Conservation (phyloP, 2,329 filamentous ascomycete species). For the Nothophaeocryptopus gaeumannii region DNA sequence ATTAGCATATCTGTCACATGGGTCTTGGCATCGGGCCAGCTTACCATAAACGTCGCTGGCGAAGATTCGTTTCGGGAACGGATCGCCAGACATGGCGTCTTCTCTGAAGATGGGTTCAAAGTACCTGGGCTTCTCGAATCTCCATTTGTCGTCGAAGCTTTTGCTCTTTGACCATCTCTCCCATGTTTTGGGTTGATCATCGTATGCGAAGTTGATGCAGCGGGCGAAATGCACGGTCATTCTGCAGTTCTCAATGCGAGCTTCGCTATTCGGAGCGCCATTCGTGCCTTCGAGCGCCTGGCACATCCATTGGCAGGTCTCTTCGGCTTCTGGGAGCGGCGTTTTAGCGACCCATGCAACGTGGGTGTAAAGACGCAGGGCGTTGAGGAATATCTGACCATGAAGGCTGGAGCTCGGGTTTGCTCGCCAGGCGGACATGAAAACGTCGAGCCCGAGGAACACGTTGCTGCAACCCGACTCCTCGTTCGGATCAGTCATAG, state of each 20-base stretch:
- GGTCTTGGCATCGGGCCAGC: neutral
- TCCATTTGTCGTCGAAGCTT: constrained; percentile 1
- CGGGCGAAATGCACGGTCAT: constrained; percentile 5
- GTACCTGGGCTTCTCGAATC: constrained; percentile 6
- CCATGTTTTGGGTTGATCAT: constrained; percentile 5
- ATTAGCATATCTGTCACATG: neutral
- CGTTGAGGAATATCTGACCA: constrained; percentile 14
- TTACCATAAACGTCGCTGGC: constrained; percentile 12
- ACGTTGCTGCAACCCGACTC: neutral
- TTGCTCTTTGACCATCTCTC: constrained; percentile 8
- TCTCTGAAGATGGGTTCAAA: constrained; percentile 1
- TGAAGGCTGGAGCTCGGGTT: constrained; percentile 13
- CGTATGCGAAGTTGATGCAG: constrained; percentile 8
- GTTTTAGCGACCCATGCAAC: constrained; percentile 8
- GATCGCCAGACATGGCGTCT: constrained; percentile 3
- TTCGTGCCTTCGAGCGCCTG: neutral
- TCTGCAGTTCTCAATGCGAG: constrained; percentile 8
- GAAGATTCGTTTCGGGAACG: constrained; percentile 12
- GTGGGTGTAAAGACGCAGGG: constrained; percentile 13
- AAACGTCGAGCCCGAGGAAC: constrained; percentile 16
- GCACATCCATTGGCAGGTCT: constrained; percentile 8
- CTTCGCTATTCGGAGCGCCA: neutral
- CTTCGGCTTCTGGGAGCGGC: constrained; percentile 4
- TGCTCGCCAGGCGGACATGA: constrained; percentile 10
- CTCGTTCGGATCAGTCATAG: constrained; percentile 10